These are phyloP conservation scores for Inonotus obliquus DNA, from an alignment of 1,284 basidiomycete genomes.

Conservation along the genomic window DNA sequence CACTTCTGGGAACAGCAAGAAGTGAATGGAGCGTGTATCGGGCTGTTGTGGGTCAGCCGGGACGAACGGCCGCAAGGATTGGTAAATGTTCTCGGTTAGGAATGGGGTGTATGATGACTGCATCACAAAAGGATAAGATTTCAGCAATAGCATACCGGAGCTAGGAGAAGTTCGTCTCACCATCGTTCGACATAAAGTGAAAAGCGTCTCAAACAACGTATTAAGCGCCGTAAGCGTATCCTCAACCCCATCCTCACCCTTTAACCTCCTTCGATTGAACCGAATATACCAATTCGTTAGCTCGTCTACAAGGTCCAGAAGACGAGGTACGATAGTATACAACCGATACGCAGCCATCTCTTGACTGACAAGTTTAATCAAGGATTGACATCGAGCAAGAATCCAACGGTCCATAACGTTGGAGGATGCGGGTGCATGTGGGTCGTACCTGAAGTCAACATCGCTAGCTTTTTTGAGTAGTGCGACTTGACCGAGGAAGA, in stretches of 20 bases:
- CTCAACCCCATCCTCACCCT: conserved; percentile 90
- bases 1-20: conserved; percentile 90
- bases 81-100: conserved; percentile 96
- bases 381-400: conserved; percentile 92
- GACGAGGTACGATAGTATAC: conserved; percentile 96
- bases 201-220: conserved; percentile 92
- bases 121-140: conserved; percentile 10
- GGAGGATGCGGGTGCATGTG: conserved; percentile 76
- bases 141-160: conserved; percentile 18
- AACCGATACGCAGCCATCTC: conserved; percentile 98
- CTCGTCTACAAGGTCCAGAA: conserved; percentile 92
- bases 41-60: conserved; percentile 60
- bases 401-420: conserved; percentile 99
- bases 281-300: conserved; percentile 99
- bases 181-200: conserved; percentile 94
- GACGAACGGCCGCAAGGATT: conserved; percentile 83
- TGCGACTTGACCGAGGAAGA: conserved; percentile 95
- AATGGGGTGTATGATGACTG: conserved; percentile 98
- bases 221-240: conserved; percentile 91
- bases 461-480: conserved; percentile 83
- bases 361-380: conserved; percentile 86
- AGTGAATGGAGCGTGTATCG: conserved; percentile 93
- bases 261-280: conserved; percentile 94
- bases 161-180: conserved; percentile 38
- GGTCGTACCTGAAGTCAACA: conserved; percentile 83